Percentiles rank a stretch among this genome's conserved stretches.
phyloP scores from a whole-genome alignment of 1,139 yeast species.

The Yamadazyma spencermartinsiae region DNA sequence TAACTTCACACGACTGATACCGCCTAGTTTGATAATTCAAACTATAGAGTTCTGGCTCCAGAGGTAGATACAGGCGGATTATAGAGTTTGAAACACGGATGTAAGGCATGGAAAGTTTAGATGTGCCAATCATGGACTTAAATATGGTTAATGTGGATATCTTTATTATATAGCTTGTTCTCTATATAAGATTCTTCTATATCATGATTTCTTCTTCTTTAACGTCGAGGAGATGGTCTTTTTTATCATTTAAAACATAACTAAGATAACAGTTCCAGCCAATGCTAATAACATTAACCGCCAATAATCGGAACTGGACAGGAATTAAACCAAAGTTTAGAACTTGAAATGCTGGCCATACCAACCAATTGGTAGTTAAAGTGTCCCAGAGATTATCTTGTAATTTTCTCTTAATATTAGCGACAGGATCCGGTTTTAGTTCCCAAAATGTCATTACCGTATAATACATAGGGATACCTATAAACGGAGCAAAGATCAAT shows the following conservation, averaged over 20 bases:
- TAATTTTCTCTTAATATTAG: constrained; percentile 40
- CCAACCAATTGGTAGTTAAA: constrained; percentile 69
- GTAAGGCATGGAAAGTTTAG: too few species aligned
- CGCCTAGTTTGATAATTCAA: not conserved
- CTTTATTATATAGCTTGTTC: too few species aligned
- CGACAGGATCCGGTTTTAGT: constrained; percentile 21
- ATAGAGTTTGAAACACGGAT: too few species aligned
- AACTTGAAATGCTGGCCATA: constrained; percentile 85
- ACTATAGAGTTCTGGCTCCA: not conserved
- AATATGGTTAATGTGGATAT: too few species aligned
- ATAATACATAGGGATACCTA: constrained; percentile 67
- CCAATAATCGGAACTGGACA: constrained; percentile 60
- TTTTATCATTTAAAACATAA: constrained; percentile 10
- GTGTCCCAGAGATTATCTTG: constrained; percentile 58
- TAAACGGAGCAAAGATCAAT: constrained; percentile 70
- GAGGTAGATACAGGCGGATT: not conserved
- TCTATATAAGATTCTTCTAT: too few species aligned
- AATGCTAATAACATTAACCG: constrained; percentile 71
- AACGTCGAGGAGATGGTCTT: constrained; percentile 5
- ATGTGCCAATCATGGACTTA: too few species aligned
- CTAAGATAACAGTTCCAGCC: constrained; percentile 87
- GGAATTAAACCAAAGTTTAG: constrained; percentile 74
- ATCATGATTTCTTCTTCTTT: constrained; percentile 8
- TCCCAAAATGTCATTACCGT: constrained; percentile 69
- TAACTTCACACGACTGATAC: constrained; percentile 2